A percentile compares a stretch with the other conserved stretches of the same genome.
Evolutionary conservation across 2,329 filamentous ascomycete genomes (phyloP).

Genomic region (Xylaria hypoxylon): DNA sequence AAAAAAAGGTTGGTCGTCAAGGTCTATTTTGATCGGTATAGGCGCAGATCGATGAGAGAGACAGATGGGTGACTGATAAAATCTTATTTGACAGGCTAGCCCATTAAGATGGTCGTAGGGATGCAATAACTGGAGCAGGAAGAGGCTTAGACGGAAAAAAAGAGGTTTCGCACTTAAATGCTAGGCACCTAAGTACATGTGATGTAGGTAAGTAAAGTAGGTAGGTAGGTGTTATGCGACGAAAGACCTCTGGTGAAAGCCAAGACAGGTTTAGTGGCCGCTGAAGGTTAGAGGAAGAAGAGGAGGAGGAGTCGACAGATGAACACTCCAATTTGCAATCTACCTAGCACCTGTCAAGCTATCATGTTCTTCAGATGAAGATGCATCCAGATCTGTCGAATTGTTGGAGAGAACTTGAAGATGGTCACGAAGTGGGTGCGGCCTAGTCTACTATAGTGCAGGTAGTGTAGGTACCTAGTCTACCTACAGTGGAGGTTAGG

Average conservation of each 20-base stretch:
- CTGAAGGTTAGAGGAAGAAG: constrained; percentile 6
- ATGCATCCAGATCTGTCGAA: constrained; percentile 18
- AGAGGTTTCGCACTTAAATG: constrained; percentile 18
- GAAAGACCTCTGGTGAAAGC: constrained; percentile 4
- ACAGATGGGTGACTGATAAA: constrained; percentile 19
- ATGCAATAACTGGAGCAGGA: constrained; percentile 33
- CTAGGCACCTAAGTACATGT: not conserved
- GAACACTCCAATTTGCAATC: constrained; percentile 9
- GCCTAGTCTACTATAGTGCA: constrained; percentile 7
- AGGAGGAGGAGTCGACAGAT: not conserved
- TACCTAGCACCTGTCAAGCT: constrained; percentile 19
- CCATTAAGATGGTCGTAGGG: constrained; percentile 15
- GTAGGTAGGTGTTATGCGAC: constrained; percentile 2
- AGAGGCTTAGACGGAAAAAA: constrained; percentile 26
- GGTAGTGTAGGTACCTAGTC: not conserved
- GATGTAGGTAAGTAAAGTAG: no score
- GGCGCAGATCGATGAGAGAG: constrained; percentile 2
- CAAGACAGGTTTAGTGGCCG: constrained; percentile 27
- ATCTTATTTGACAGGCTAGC: constrained; percentile 24
- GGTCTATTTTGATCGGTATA: constrained; percentile 7
- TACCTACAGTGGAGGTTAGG: not conserved
- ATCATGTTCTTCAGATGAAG: constrained; percentile 10
- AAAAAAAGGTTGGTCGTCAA: constrained; percentile 11
- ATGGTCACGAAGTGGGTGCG: constrained; percentile 26
- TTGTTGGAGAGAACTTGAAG: constrained; percentile 13